These are phyloP conservation scores for Talaromyces sp. DNA, from an alignment of 2,329 filamentous ascomycete genomes.

Conservation along the genomic window DNA sequence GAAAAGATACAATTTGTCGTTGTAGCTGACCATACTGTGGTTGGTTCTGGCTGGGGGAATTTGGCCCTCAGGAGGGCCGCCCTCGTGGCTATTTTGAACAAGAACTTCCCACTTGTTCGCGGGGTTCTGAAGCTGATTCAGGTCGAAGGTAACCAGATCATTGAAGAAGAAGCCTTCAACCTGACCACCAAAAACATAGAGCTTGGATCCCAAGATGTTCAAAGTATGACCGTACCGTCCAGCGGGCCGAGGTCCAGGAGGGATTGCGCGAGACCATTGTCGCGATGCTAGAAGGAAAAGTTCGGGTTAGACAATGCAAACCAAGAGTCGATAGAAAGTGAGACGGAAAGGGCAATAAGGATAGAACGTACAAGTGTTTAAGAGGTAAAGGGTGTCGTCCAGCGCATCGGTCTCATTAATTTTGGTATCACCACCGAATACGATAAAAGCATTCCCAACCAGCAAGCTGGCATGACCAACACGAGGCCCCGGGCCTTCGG, in stretches of 20 bases:
- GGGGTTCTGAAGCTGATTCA: slow-evolving; percentile 90
- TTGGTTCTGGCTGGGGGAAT: slow-evolving; percentile 91
- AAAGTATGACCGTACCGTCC: slow-evolving; percentile 95
- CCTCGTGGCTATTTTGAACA: slow-evolving; percentile 69
- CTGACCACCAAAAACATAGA: slow-evolving; percentile 96
- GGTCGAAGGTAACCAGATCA: slow-evolving; percentile 89
- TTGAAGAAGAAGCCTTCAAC: slow-evolving; percentile 99
- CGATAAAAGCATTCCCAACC: slow-evolving; percentile 97
- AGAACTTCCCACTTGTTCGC: slow-evolving; percentile 94
- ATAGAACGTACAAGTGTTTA: slow-evolving; percentile 85
- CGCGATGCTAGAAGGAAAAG: slow-evolving; percentile 70
- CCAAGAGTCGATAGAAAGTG: slow-evolving; percentile 29
- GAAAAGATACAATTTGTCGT: slow-evolving; percentile 95
- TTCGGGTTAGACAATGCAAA: slow-evolving; percentile 14
- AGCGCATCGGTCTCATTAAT: slow-evolving; percentile 88
- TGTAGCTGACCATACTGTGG: slow-evolving; percentile 87
- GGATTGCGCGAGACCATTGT: slow-evolving; percentile 94
- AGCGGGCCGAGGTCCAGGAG: slow-evolving; percentile 79
- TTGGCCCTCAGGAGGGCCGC: slow-evolving; percentile 61
- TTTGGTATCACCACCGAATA: slow-evolving; percentile 98
- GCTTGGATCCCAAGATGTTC: slow-evolving; percentile 94
- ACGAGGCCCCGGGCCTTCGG: slow-evolving; percentile 90
- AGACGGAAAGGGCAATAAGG: neutral
- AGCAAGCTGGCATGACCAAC: slow-evolving; percentile 92
- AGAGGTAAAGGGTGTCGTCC: slow-evolving; percentile 91